Conservation (phyloP, 2,329 filamentous ascomycete genomes). For the Trichophaea hybrida region DNA sequence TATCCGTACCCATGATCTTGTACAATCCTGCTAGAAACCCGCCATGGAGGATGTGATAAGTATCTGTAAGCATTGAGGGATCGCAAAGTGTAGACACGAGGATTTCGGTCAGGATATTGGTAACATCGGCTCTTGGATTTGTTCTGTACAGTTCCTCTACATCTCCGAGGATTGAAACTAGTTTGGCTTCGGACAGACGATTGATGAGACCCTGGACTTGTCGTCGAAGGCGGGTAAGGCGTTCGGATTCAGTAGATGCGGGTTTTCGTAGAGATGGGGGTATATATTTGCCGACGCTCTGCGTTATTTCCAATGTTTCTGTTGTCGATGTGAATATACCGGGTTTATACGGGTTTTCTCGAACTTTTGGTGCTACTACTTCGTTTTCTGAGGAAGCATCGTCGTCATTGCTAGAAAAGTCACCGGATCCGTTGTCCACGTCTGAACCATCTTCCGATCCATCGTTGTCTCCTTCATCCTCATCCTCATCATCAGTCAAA, state of each 20-base stretch:
- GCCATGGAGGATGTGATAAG: conserved; percentile 78
- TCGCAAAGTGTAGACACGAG: conserved; percentile 69
- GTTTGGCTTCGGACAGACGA: conserved; percentile 77
- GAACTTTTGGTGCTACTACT: not conserved
- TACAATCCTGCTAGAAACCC: conserved; percentile 82
- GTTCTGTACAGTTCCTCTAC: conserved; percentile 71
- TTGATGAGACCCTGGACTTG: conserved; percentile 84
- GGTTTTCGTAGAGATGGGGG: conserved; percentile 66
- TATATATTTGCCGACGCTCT: conserved; percentile 59
- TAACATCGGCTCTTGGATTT: conserved; percentile 78
- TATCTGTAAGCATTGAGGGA: conserved; percentile 63
- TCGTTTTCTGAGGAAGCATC: conserved; percentile 1
- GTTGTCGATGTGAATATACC: conserved; percentile 4
- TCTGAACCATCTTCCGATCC: conserved; percentile 28
- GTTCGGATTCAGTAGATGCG: conserved; percentile 49
- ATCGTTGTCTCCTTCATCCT: conserved; percentile 7
- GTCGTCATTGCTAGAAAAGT: conserved; percentile 24
- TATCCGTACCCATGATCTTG: conserved; percentile 73
- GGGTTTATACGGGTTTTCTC: not conserved
- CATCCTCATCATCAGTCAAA: conserved; percentile 23
- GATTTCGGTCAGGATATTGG: conserved; percentile 60
- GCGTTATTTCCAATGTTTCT: conserved; percentile 27
- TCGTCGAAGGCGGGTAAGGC: conserved; percentile 53
- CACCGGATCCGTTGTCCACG: conserved; percentile 18
- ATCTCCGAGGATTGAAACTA: conserved; percentile 68